Percentiles rank a stretch among this genome's conserved stretches.
These are phyloP conservation scores for Mycena sanguinolenta DNA, from an alignment of 768 basidiomycete species.

Conservation along the genomic window DNA sequence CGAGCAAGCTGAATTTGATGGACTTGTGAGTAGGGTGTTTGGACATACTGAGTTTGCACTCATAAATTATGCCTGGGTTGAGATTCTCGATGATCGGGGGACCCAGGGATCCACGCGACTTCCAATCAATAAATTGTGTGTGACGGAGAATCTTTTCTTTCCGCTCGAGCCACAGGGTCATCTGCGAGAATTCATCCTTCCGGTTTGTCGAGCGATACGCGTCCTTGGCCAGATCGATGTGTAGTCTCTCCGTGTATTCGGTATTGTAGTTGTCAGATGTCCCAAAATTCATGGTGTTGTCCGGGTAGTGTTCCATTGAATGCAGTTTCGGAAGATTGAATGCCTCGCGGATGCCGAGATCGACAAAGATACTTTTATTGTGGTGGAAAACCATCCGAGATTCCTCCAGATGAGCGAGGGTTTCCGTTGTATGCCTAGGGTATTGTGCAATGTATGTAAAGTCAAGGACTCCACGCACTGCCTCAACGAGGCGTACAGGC, in stretches of 20 bases:
- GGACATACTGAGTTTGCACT: no score
- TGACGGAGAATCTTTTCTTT: no score
- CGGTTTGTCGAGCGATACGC: no score
- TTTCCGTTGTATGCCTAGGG: conserved; percentile 3
- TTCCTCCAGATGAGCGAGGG: neutral
- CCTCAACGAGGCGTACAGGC: neutral
- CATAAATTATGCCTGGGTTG: no score
- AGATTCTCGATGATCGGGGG: no score
- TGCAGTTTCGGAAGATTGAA: conserved; percentile 1
- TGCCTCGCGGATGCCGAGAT: neutral
- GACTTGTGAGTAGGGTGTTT: no score
- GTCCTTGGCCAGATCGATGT: no score
- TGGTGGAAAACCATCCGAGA: neutral
- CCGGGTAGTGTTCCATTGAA: neutral
- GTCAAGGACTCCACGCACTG: neutral
- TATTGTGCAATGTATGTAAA: neutral
- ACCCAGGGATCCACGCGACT: neutral
- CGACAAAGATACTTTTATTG: neutral
- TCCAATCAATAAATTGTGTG: neutral
- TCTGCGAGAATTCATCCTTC: no score
- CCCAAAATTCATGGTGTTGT: neutral
- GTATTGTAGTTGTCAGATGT: neutral
- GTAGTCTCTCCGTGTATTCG: no score
- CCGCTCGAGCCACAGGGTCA: no score
- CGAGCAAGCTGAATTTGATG: no score